Evolutionary conservation across 495 filamentous ascomycete species (phyloP), one percentile per base, ranked within the genome.

Genomic region (Aspergillus coremiiformis): DNA sequence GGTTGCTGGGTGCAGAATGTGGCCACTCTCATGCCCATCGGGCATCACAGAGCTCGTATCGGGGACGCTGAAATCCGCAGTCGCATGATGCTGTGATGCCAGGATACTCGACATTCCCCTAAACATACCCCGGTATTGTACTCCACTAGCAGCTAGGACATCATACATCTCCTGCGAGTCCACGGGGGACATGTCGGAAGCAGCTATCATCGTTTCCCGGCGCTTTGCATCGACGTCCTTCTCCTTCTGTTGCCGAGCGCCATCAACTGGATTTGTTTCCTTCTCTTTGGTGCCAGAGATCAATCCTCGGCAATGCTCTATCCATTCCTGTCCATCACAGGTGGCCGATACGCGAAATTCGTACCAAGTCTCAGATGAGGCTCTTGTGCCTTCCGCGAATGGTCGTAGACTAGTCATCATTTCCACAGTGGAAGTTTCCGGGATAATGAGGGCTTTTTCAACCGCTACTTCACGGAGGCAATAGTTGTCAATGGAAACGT

Each of bases 271-370:
- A 22, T 68, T 49, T 58, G 66, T 43, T 46, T 71, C 29, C 52
- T 69, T 56, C 44, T 63, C 39, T 47, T 39, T 66, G 60, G 46
- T 35, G 0, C 58, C 62, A 49, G 60, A 63, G 14, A 73, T 57
- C 6, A 68, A 57, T 3, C 73, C 73, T 17, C 55, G 63, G 51
- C 69, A 73, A 52, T 76, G 69, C 39, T 75, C 68, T 14, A 65
- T 61, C 72, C 72, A 76, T 10, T 61, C 57, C 2, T 60, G 50
- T 3, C 67, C 63, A 14, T 66, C 57, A 0, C 59, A 59, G 54
- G 59, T 66, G 12, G 72, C 73, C 14, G 57, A 70, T 3, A 74
- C 53, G 21, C 62, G 61, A 49, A 75, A 76, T 50, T 76, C 73
- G 43, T 74, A 59, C 73, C 71, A 74, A 14, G 56, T 54, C 46